Conservation (phyloP, 2,329 filamentous ascomycete genomes). For the Fusarium musae region DNA sequence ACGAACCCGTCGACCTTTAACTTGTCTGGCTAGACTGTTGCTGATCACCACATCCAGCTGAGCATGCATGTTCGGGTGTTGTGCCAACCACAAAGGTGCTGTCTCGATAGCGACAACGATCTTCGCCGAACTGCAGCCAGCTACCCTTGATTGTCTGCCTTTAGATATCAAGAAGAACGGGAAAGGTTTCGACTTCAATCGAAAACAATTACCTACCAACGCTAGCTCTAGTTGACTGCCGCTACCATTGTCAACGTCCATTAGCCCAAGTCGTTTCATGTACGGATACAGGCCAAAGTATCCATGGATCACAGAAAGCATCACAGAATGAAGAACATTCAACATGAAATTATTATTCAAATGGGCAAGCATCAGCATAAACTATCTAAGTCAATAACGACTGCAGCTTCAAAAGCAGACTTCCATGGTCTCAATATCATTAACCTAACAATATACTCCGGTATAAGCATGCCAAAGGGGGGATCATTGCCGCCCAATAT, state of each 20-base stretch:
- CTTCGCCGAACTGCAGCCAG: not conserved
- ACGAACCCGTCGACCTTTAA: not conserved
- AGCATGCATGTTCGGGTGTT: slow-evolving; percentile 7
- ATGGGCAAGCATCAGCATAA: slow-evolving; percentile 24
- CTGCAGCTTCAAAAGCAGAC: slow-evolving; percentile 12
- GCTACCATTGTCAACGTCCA: not conserved
- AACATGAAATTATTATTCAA: slow-evolving; percentile 8
- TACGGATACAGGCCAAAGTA: not conserved
- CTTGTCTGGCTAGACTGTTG: not conserved
- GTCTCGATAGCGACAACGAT: not conserved
- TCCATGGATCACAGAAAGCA: no score
- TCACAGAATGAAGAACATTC: not conserved
- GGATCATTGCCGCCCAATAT: slow-evolving; percentile 30
- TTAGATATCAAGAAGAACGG: slow-evolving; percentile 4
- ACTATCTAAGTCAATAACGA: slow-evolving; percentile 32
- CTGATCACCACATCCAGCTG: slow-evolving; percentile 33
- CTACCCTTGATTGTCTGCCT: not conserved
- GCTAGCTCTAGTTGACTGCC: slow-evolving; percentile 6
- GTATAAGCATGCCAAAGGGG: slow-evolving; percentile 19
- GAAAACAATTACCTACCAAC: not conserved
- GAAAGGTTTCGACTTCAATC: not conserved
- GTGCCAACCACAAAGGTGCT: slow-evolving; percentile 8
- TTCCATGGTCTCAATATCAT: slow-evolving; percentile 10
- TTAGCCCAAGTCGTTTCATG: not conserved
- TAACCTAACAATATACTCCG: slow-evolving; percentile 37